Evolutionary conservation across 345 rosid species (phyloP).

Genomic region (Gossypium longicalyx): DNA sequence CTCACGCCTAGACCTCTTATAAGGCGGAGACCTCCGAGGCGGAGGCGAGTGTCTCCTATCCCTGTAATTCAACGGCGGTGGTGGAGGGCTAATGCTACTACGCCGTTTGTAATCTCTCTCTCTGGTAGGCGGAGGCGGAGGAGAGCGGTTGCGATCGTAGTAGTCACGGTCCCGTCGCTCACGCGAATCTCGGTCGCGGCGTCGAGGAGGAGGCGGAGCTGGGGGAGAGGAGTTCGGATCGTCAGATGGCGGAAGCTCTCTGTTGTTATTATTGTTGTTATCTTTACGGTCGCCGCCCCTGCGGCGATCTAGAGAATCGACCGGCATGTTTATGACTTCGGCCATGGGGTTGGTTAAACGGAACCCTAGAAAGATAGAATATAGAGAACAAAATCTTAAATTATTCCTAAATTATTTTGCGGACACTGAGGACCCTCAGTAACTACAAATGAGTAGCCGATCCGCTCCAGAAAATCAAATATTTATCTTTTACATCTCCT

Average conservation of each 20-base stretch:
- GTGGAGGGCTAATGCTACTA: slow-evolving; percentile 73
- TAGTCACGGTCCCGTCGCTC: slow-evolving; percentile 75
- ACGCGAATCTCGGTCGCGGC: slow-evolving; percentile 74
- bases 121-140: slow-evolving; percentile 53
- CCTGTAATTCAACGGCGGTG: slow-evolving; percentile 57
- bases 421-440: neutral
- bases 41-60: slow-evolving; percentile 78
- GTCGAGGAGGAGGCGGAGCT: slow-evolving; percentile 30
- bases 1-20: slow-evolving; percentile 80
- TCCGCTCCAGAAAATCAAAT: neutral
- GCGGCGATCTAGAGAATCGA: slow-evolving; percentile 53
- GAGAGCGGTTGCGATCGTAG: slow-evolving; percentile 71
- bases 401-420: neutral
- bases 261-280: slow-evolving; percentile 2
- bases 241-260: slow-evolving; percentile 11
- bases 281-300: slow-evolving; percentile 44
- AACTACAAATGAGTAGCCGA: neutral
- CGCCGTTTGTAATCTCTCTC: slow-evolving; percentile 78
- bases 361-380: slow-evolving; percentile 40
- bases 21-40: slow-evolving; percentile 71
- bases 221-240: slow-evolving; percentile 34
- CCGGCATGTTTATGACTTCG: slow-evolving; percentile 59
- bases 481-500: no score
- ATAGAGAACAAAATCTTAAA: neutral
- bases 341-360: slow-evolving; percentile 42